Percentiles rank a stretch among this genome's conserved stretches.
Evolutionary conservation across 1,284 basidiomycete genomes (phyloP).

Genomic region (Gomphus sp.): DNA sequence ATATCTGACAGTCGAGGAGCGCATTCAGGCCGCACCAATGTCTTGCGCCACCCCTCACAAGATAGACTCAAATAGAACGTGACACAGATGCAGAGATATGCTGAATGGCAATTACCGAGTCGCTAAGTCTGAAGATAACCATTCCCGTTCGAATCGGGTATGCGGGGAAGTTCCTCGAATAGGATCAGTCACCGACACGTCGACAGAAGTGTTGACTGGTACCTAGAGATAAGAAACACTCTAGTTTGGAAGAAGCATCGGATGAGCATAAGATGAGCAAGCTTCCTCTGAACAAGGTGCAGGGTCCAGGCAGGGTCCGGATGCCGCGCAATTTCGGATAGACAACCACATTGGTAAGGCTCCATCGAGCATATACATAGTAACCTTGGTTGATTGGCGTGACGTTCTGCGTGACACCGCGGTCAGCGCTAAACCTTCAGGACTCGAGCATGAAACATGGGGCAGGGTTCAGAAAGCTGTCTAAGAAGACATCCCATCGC

Average conservation of each 20-base stretch:
- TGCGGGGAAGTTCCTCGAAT: background rate
- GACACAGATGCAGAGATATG: too few relatives aligned
- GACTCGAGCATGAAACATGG: conserved; percentile 76
- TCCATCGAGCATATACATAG: background rate
- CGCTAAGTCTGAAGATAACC: background rate
- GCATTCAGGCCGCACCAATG: too few relatives aligned
- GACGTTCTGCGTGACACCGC: background rate
- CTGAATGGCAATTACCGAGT: background rate
- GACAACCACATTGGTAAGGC: background rate
- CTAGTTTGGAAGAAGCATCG: too few relatives aligned
- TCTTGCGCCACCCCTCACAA: too few relatives aligned
- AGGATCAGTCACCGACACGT: too few relatives aligned
- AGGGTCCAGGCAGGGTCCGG: background rate
- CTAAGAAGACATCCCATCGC: conserved; percentile 78
- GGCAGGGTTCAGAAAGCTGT: conserved; percentile 80
- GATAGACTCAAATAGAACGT: too few relatives aligned
- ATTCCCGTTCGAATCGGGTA: background rate
- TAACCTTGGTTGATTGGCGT: background rate
- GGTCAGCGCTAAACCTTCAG: background rate
- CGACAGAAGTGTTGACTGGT: too few relatives aligned
- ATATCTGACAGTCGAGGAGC: too few relatives aligned
- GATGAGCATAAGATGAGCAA: background rate
- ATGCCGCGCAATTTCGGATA: background rate
- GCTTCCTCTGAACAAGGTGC: background rate
- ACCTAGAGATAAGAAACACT: too few relatives aligned